A percentile compares a stretch with the other conserved stretches of the same genome.
phyloP scores from a whole-genome alignment of 2,329 filamentous ascomycete species.

The Colletotrichum lindemuthianum region DNA sequence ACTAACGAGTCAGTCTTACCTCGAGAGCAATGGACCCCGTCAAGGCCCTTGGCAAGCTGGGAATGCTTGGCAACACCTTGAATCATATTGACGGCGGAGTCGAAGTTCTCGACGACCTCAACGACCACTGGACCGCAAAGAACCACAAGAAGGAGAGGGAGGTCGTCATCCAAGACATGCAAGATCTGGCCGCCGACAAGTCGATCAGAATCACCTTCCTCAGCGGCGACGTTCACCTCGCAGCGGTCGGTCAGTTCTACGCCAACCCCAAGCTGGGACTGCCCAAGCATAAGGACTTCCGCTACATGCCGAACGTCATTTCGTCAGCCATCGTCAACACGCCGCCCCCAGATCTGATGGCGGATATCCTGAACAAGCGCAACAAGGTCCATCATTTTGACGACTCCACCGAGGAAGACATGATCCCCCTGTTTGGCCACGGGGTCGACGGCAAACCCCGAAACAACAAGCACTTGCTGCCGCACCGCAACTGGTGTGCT shows the following conservation, averaged over 20 bases:
- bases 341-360: slow-evolving; percentile 86
- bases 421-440: slow-evolving; percentile 92
- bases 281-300: slow-evolving; percentile 88
- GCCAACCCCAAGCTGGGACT: slow-evolving; percentile 84
- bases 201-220: slow-evolving; percentile 92
- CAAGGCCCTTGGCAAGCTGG: slow-evolving; percentile 86
- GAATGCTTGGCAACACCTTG: slow-evolving; percentile 80
- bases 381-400: slow-evolving; percentile 83
- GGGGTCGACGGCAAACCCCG: slow-evolving; percentile 89
- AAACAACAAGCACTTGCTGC: slow-evolving; percentile 90
- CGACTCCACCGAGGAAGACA: slow-evolving; percentile 87
- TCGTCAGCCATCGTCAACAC: slow-evolving; percentile 95
- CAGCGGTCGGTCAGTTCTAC: slow-evolving; percentile 93
- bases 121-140: slow-evolving; percentile 97
- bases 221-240: slow-evolving; percentile 92
- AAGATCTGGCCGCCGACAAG: slow-evolving; percentile 92
- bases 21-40: slow-evolving; percentile 88
- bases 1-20: slow-evolving; percentile 69
- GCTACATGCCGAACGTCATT: slow-evolving; percentile 96
- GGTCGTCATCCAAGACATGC: slow-evolving; percentile 87
- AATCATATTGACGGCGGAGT: slow-evolving; percentile 93
- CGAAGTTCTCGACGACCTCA: slow-evolving; percentile 90
- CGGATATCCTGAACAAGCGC: slow-evolving; percentile 91
- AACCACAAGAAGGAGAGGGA: slow-evolving; percentile 92
- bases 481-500: slow-evolving; percentile 94